phyloP scores from a whole-genome alignment of 2,329 filamentous ascomycete species.

The Fusarium penzigii region DNA sequence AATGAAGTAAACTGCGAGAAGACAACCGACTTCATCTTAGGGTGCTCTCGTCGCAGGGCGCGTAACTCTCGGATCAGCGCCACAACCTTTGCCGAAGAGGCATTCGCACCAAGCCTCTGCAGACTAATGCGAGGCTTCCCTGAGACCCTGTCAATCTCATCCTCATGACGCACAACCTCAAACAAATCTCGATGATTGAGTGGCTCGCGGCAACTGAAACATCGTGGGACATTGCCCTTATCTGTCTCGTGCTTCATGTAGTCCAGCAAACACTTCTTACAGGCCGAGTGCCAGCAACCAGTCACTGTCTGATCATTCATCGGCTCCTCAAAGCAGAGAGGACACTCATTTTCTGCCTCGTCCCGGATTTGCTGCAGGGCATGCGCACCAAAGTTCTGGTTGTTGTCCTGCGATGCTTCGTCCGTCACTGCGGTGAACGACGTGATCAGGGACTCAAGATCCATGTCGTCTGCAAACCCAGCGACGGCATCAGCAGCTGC shows the following conservation, averaged over 20 bases:
- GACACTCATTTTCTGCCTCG: constrained; percentile 86
- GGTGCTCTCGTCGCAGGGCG: constrained; percentile 63
- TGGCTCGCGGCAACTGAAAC: constrained; percentile 85
- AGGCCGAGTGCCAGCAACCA: constrained; percentile 96
- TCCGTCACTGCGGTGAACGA: constrained; percentile 75
- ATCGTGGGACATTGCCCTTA: constrained; percentile 73
- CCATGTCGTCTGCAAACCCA: constrained; percentile 93
- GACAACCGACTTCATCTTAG: constrained; percentile 80
- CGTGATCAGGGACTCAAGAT: constrained; percentile 81
- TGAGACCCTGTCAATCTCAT: constrained; percentile 48
- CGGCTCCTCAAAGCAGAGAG: constrained; percentile 91
- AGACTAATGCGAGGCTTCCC: constrained; percentile 57
- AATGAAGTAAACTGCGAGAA: constrained; percentile 99
- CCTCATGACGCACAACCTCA: constrained; percentile 82
- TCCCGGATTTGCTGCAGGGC: constrained; percentile 89
- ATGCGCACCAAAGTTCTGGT: constrained; percentile 72
- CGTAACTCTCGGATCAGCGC: constrained; percentile 76
- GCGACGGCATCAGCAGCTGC: constrained; percentile 73
- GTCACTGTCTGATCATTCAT: constrained; percentile 95
- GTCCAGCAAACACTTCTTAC: constrained; percentile 87
- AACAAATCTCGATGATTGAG: constrained; percentile 86
- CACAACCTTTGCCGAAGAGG: constrained; percentile 87
- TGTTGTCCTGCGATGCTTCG: constrained; percentile 60
- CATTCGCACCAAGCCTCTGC: constrained; percentile 59
- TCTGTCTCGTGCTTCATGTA: constrained; percentile 87